Percentiles rank a stretch among this genome's conserved stretches.
These are phyloP conservation scores for Dothistroma pini DNA, from an alignment of 2,329 filamentous ascomycete species.

Conservation along the genomic window DNA sequence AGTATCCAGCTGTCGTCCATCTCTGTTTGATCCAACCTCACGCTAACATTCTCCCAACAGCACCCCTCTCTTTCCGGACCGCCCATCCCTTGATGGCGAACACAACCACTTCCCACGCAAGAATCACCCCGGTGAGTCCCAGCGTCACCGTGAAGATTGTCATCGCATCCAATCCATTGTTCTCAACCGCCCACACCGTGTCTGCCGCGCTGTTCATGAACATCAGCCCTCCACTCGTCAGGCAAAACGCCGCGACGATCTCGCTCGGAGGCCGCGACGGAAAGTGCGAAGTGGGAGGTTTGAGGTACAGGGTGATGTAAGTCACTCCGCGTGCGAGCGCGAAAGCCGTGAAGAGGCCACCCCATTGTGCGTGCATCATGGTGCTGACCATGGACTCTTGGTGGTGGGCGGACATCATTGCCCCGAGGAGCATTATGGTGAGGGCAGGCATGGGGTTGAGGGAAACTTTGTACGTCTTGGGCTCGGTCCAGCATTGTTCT, in stretches of 20 bases:
- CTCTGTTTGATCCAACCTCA: neutral
- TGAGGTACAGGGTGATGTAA: slow-evolving; percentile 75
- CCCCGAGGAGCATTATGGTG: slow-evolving; percentile 79
- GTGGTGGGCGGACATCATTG: slow-evolving; percentile 95
- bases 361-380: slow-evolving; percentile 95
- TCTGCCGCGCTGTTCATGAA: slow-evolving; percentile 89
- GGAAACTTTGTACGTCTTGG: slow-evolving; percentile 67
- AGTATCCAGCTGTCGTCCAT: neutral
- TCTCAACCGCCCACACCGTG: slow-evolving; percentile 71
- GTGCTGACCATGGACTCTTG: slow-evolving; percentile 78
- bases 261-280: slow-evolving; percentile 87
- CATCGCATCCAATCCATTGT: slow-evolving; percentile 79
- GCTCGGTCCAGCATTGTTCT: slow-evolving; percentile 51
- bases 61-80: slow-evolving; percentile 34
- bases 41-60: slow-evolving; percentile 6
- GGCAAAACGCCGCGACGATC: slow-evolving; percentile 78
- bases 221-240: slow-evolving; percentile 81
- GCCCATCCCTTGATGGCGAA: slow-evolving; percentile 90
- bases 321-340: slow-evolving; percentile 74
- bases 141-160: slow-evolving; percentile 87
- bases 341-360: slow-evolving; percentile 75
- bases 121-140: slow-evolving; percentile 75
- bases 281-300: slow-evolving; percentile 73
- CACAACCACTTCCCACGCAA: slow-evolving; percentile 76
- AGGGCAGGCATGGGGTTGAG: slow-evolving; percentile 86